A percentile compares a stretch with the other conserved stretches of the same genome.
Conservation (phyloP, 257 asterid species). For the Nemophila menziesii region DNA sequence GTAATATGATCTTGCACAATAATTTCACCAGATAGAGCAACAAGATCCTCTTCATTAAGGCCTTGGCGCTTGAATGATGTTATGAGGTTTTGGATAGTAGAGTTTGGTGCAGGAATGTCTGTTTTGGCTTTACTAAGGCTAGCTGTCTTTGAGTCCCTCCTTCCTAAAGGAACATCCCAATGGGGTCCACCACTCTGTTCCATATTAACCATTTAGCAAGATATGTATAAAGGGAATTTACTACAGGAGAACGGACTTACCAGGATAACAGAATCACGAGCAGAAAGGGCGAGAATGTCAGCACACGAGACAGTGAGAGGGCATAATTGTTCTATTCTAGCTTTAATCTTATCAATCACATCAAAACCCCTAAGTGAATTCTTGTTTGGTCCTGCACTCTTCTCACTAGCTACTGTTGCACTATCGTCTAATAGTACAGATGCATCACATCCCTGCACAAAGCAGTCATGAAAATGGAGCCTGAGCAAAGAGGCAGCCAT, state of each 20-base stretch:
- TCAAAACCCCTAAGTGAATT: constrained; percentile 60
- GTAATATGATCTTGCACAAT: background rate
- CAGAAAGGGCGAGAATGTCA: constrained; percentile 67
- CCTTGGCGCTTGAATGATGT: constrained; percentile 46
- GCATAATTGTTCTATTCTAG: constrained; percentile 49
- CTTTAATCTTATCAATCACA: constrained; percentile 68
- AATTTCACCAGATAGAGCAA: constrained; percentile 59
- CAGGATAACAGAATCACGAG: constrained; percentile 51
- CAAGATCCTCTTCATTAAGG: constrained; percentile 52
- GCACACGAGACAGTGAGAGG: constrained; percentile 80
- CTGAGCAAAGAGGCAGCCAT: constrained; percentile 72
- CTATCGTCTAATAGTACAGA: constrained; percentile 50
- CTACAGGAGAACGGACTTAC: too few species aligned
- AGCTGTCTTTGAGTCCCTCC: constrained; percentile 65
- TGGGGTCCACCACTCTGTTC: constrained; percentile 1
- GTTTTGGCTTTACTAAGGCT: constrained; percentile 36
- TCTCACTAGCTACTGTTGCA: constrained; percentile 37
- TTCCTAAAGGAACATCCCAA: constrained; percentile 47
- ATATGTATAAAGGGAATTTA: background rate
- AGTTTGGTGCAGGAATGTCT: constrained; percentile 64
- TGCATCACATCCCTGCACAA: constrained; percentile 77
- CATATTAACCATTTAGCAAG: constrained; percentile 4
- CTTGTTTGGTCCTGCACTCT: constrained; percentile 57
- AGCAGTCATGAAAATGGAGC: constrained; percentile 68
- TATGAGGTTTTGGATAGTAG: constrained; percentile 53